A percentile compares a stretch with the other conserved stretches of the same genome.
These are phyloP conservation scores for Typha latifolia DNA, from an alignment of 176 grass and related monocot species.

Conservation along the genomic window DNA sequence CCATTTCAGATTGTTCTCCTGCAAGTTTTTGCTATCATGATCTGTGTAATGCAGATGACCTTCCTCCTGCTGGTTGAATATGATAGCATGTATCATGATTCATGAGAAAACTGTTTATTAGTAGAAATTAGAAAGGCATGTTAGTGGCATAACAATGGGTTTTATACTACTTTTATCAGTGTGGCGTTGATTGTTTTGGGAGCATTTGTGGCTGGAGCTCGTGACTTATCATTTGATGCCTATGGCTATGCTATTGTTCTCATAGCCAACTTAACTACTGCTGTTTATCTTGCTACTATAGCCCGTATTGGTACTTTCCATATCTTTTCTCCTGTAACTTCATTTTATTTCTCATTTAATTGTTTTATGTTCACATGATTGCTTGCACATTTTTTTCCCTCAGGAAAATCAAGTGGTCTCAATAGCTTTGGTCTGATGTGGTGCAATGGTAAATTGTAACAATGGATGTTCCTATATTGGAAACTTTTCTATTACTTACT, in stretches of 20 bases:
- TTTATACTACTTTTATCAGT: slow-evolving; percentile 40
- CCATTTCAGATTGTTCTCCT: too few species aligned
- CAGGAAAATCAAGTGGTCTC: slow-evolving; percentile 89
- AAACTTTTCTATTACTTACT: too few species aligned
- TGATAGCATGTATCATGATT: not conserved
- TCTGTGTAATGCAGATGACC: too few species aligned
- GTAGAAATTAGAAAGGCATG: not conserved
- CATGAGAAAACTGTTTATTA: not conserved
- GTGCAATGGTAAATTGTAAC: slow-evolving; percentile 74
- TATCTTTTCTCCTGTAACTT: slow-evolving; percentile 11
- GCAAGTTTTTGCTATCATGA: too few species aligned
- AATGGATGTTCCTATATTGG: not conserved
- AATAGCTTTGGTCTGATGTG: slow-evolving; percentile 99
- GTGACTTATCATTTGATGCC: slow-evolving; percentile 87
- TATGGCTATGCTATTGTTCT: slow-evolving; percentile 88
- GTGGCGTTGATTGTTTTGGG: slow-evolving; percentile 92
- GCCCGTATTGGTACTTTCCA: slow-evolving; percentile 67
- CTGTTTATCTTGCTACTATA: slow-evolving; percentile 98
- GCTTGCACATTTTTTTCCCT: slow-evolving; percentile 16
- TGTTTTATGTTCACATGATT: slow-evolving; percentile 12
- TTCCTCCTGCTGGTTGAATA: not conserved
- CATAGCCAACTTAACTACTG: slow-evolving; percentile 85
- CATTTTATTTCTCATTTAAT: slow-evolving; percentile 7
- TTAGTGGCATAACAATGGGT: slow-evolving; percentile 25
- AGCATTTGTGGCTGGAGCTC: slow-evolving; percentile 86